phyloP scores from a whole-genome alignment of 257 asterid species.

The Scutellaria galericulata region DNA sequence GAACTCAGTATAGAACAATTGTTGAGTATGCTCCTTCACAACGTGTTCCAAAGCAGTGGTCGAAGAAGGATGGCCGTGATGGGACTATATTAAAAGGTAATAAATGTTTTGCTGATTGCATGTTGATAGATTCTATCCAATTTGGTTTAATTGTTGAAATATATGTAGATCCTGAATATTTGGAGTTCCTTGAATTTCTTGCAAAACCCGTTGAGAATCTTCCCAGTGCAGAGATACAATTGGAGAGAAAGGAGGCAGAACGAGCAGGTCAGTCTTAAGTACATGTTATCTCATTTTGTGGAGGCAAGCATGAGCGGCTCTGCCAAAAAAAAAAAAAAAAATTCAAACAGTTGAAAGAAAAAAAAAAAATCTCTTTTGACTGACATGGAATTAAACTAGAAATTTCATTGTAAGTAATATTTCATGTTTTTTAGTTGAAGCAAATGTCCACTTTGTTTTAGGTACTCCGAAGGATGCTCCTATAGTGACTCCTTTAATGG shows the following conservation, averaged over 20 bases:
- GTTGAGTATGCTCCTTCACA: constrained; percentile 99
- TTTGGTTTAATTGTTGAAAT: constrained; percentile 44
- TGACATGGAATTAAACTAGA: constrained; percentile 30
- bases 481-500: constrained; percentile 91
- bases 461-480: constrained; percentile 86
- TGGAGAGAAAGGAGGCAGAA: constrained; percentile 98
- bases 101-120: constrained; percentile 36
- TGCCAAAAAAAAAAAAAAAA: too few relatives aligned
- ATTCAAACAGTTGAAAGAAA: too few relatives aligned
- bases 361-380: constrained; percentile 23
- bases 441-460: constrained; percentile 41
- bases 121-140: constrained; percentile 33
- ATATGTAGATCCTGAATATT: constrained; percentile 95
- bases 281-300: constrained; percentile 12
- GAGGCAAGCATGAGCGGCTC: background rate
- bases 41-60: constrained; percentile 85
- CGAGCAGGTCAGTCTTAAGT: constrained; percentile 75
- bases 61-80: constrained; percentile 96
- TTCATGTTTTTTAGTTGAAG: constrained; percentile 31
- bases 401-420: constrained; percentile 18
- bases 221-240: constrained; percentile 98
- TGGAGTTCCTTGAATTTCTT: constrained; percentile 96
- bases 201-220: constrained; percentile 95
- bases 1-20: constrained; percentile 82
- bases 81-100: constrained; percentile 90